Evolutionary conservation across 805 yeast genomes (phyloP), one percentile per base, ranked within the genome.

Genomic region (Candida tallmaniae): DNA sequence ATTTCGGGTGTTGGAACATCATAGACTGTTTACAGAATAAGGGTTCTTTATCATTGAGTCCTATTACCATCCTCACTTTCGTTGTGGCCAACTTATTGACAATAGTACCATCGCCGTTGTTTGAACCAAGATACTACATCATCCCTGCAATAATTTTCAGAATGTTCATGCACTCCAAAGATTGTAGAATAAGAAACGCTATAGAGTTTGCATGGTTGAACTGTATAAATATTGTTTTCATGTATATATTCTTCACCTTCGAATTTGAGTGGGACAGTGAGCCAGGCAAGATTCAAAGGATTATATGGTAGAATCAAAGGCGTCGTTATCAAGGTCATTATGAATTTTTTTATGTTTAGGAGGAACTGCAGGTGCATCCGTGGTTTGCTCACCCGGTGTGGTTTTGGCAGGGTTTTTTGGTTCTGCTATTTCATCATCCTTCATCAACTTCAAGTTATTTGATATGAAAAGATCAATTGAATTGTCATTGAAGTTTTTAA

Each of bases 121-220:
- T 93, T 50, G 98, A 93, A 58, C 96, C 97, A 31, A 74, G 98
- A 38, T 93, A 93, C 55, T 93, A 82, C 56, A 84, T 90, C 31
- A 48, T 87, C 4, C 97, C 97, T 4, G 78, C 75, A 51, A 54
- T 83, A 9, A 56, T 88, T 25, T 87, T 89, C 77, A 73, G 97
- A 46, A 34, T 85, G 2, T 70, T 76, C 38, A 32, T 46, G 32
- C 16, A 42, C 27, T 37, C 56, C 38, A 20, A 35, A 35, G 31
- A 40, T 29, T 21, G 39, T 21, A 27, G 47, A 17, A 64, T 83
- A 43, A 39, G 44, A 35, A 26, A 31, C 5, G 34, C 52, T 2
- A 40, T 65, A 3, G 97, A 90, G 51, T 69, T 76, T 27, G 34
- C 64, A 0, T 87, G 90, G 89, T 66, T 73, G 38, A 60, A 71